These are phyloP conservation scores for Lepidopterella palustris DNA, from an alignment of 495 filamentous ascomycete genomes.

Conservation along the genomic window DNA sequence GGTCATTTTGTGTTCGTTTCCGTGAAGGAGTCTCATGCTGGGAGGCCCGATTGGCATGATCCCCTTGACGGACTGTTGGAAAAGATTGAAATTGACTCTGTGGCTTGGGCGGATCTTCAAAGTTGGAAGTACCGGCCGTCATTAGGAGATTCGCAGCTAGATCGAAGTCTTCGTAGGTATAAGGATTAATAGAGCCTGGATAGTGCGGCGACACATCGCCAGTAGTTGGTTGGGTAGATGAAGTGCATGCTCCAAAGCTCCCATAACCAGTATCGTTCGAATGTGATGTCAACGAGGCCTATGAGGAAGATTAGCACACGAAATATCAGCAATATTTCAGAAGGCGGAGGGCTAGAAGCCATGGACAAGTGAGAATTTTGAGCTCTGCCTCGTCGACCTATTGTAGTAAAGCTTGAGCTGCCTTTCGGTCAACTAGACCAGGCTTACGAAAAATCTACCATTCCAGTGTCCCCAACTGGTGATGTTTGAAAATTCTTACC, in stretches of 20 bases:
- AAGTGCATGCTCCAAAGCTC: too few species aligned
- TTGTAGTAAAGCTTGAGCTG: not conserved
- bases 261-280: conserved; percentile 1
- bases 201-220: not conserved
- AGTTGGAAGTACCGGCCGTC: too few species aligned
- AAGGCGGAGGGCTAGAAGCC: not conserved
- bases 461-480: not conserved
- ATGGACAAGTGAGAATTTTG: not conserved
- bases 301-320: not conserved
- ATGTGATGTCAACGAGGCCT: not conserved
- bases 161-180: too few species aligned
- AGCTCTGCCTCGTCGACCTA: not conserved
- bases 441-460: not conserved
- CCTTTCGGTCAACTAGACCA: not conserved
- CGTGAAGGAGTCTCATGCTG: too few species aligned
- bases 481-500: not conserved
- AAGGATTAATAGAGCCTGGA: too few species aligned
- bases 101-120: too few species aligned
- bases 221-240: not conserved
- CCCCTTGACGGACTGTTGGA: too few species aligned
- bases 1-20: too few species aligned
- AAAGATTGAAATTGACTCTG: too few species aligned
- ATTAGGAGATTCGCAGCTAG: too few species aligned
- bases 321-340: not conserved
- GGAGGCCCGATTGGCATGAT: too few species aligned